These are phyloP conservation scores for Wickerhamiella nectarea DNA, from an alignment of 805 yeast genomes.

Conservation along the genomic window DNA sequence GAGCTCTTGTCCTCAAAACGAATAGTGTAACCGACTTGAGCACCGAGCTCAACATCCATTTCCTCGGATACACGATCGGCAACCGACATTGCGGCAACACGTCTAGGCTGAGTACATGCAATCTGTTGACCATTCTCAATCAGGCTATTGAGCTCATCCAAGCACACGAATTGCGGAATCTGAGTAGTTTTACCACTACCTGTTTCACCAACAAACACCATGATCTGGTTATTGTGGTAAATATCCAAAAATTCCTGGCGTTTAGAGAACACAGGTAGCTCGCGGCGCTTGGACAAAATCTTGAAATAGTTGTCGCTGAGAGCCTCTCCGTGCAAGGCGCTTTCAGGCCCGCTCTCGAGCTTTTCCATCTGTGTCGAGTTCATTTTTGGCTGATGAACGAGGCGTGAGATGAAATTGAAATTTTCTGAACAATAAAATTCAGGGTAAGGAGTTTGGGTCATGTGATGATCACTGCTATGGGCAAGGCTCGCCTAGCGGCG, in stretches of 20 bases:
- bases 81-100: slow-evolving; percentile 90
- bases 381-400: neutral
- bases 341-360: slow-evolving; percentile 26
- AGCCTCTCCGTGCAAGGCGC: slow-evolving; percentile 66
- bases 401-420: neutral
- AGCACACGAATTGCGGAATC: slow-evolving; percentile 88
- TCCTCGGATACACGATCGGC: slow-evolving; percentile 97
- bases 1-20: slow-evolving; percentile 87
- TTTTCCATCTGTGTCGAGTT: neutral
- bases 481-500: too few relatives aligned
- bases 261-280: slow-evolving; percentile 88
- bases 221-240: slow-evolving; percentile 77
- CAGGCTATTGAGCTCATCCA: slow-evolving; percentile 85
- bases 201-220: slow-evolving; percentile 98
- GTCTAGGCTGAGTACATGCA: slow-evolving; percentile 83
- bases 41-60: slow-evolving; percentile 86
- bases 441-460: neutral
- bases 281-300: slow-evolving; percentile 66
- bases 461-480: neutral
- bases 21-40: slow-evolving; percentile 88
- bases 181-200: slow-evolving; percentile 99
- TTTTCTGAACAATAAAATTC: neutral
- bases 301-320: slow-evolving; percentile 58
- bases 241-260: slow-evolving; percentile 74
- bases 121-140: slow-evolving; percentile 51